phyloP scores from a whole-genome alignment of 2,329 filamentous ascomycete genomes.

The Paraphoma sp. region DNA sequence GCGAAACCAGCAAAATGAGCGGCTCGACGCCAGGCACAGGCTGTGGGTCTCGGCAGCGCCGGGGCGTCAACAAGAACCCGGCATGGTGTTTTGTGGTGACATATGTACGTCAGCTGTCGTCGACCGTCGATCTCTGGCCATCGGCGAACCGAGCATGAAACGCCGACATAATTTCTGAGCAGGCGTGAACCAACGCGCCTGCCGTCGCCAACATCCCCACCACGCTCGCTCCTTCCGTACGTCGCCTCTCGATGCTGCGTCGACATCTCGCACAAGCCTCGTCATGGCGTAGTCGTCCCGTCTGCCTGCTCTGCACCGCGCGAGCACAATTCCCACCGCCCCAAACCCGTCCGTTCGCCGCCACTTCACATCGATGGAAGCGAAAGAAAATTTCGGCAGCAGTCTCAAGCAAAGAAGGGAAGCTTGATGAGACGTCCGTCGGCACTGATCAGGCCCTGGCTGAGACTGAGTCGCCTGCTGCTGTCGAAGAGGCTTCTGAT shows the following conservation, averaged over 20 bases:
- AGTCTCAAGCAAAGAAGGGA: neutral
- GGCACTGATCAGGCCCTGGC: neutral
- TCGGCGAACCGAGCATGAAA: conserved; percentile 7
- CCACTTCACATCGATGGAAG: conserved; percentile 14
- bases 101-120: neutral
- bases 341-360: conserved; percentile 22
- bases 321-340: conserved; percentile 9
- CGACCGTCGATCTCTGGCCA: neutral
- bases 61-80: conserved; percentile 5
- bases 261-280: conserved; percentile 27
- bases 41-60: conserved; percentile 9
- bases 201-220: neutral
- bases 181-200: conserved; percentile 3
- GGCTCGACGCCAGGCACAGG: neutral
- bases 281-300: conserved; percentile 18
- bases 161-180: conserved; percentile 15
- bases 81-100: conserved; percentile 2
- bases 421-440: neutral
- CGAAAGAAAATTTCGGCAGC: neutral
- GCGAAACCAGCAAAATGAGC: neutral
- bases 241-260: conserved; percentile 32
- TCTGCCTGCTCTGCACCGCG: conserved; percentile 30
- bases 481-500: neutral
- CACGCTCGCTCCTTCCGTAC: conserved; percentile 8
- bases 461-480: neutral